Percentiles rank a stretch among this genome's conserved stretches.
Evolutionary conservation across 345 rosid species (phyloP).

Genomic region (Arabidopsis suecica): DNA sequence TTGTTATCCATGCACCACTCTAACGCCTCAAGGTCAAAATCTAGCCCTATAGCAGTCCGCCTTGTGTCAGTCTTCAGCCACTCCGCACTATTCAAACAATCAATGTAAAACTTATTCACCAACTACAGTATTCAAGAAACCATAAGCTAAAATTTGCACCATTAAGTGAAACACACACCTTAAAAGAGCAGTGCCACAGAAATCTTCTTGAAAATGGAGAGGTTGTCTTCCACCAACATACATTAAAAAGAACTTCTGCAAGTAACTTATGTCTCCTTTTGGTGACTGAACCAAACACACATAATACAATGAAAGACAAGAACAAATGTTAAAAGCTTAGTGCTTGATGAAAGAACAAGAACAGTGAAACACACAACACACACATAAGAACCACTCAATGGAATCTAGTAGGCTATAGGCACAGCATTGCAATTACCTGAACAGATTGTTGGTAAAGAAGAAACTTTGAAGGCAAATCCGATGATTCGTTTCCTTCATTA

Average conservation of each 20-base stretch:
- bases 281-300: conserved; percentile 64
- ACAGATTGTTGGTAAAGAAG: conserved; percentile 85
- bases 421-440: conserved; percentile 51
- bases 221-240: conserved; percentile 86
- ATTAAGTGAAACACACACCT: conserved; percentile 47
- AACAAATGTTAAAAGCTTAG: neutral
- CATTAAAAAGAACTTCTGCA: conserved; percentile 84
- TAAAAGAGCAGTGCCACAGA: conserved; percentile 94
- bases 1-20: conserved; percentile 87
- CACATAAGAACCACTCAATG: neutral
- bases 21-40: conserved; percentile 83
- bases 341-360: neutral
- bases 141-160: neutral
- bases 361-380: too few species aligned
- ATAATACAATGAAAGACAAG: neutral
- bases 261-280: conserved; percentile 88
- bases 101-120: neutral
- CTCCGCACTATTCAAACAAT: conserved; percentile 59
- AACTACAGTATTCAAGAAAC: neutral
- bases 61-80: conserved; percentile 85
- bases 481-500: conserved; percentile 42
- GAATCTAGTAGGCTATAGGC: neutral
- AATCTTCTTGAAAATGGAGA: conserved; percentile 92
- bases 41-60: conserved; percentile 87
- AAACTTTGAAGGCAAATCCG: conserved; percentile 71